Percentiles rank a stretch among this genome's conserved stretches.
These are phyloP conservation scores for Leptodontidium sp. DNA, from an alignment of 2,329 filamentous ascomycete genomes.

Conservation along the genomic window DNA sequence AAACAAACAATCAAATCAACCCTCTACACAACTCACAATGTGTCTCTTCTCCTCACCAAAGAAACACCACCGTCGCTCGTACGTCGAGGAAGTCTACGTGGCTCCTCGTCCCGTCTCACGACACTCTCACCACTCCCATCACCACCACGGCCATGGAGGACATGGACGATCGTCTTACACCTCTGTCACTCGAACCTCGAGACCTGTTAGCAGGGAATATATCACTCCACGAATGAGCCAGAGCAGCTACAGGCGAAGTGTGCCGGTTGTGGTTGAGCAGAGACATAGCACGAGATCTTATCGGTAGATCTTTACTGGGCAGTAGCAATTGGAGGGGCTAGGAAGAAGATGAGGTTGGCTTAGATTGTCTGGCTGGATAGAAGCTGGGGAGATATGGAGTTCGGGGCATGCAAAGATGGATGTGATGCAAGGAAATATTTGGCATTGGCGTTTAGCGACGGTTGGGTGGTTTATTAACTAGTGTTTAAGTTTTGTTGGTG, in stretches of 20 bases:
- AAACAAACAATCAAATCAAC: background rate
- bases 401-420: background rate
- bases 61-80: slow-evolving; percentile 37
- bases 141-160: slow-evolving; percentile 25
- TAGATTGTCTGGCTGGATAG: background rate
- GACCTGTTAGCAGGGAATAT: slow-evolving; percentile 33
- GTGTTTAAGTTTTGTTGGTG: background rate
- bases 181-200: slow-evolving; percentile 36
- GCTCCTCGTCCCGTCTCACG: slow-evolving; percentile 41
- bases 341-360: background rate
- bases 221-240: slow-evolving; percentile 40
- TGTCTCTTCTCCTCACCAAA: slow-evolving; percentile 41
- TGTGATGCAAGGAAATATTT: background rate
- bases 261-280: slow-evolving; percentile 40
- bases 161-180: slow-evolving; percentile 40
- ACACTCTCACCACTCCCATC: slow-evolving; percentile 37
- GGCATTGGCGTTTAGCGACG: background rate
- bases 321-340: background rate
- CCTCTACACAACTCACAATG: slow-evolving; percentile 32
- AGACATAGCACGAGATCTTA: slow-evolving; percentile 37
- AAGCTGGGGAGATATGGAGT: background rate
- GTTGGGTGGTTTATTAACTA: background rate
- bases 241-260: slow-evolving; percentile 39
- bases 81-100: slow-evolving; percentile 42
- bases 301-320: slow-evolving; percentile 23